These are phyloP conservation scores for Colletotrichum tamarilloi DNA, from an alignment of 2,329 filamentous ascomycete genomes.

Conservation along the genomic window DNA sequence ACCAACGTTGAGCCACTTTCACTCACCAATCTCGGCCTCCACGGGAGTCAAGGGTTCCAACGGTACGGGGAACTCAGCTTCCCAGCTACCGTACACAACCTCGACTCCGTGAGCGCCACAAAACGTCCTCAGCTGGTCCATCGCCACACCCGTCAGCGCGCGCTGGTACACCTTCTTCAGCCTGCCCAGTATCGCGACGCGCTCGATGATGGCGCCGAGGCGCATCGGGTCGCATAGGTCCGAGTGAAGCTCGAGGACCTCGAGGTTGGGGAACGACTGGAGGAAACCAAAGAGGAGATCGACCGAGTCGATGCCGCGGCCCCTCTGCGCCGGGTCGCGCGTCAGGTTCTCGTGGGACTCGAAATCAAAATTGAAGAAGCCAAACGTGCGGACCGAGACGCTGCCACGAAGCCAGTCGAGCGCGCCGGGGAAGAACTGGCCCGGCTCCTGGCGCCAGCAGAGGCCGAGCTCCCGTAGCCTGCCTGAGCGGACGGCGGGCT, in stretches of 20 bases:
- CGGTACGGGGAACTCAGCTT: constrained; percentile 25
- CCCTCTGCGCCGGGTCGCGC: constrained; percentile 18
- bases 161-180: constrained; percentile 28
- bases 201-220: constrained; percentile 16
- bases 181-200: constrained; percentile 4
- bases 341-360: constrained; percentile 34
- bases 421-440: constrained; percentile 42
- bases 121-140: constrained; percentile 28
- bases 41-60: constrained; percentile 9
- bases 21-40: constrained; percentile 26
- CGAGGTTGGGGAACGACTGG: constrained; percentile 36
- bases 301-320: constrained; percentile 13
- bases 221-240: constrained; percentile 1
- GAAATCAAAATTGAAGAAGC: constrained; percentile 50
- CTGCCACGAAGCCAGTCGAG: constrained; percentile 50
- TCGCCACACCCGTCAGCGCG: constrained; percentile 24
- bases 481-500: constrained; percentile 40
- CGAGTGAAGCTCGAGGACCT: constrained; percentile 35
- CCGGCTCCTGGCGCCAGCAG: constrained; percentile 36
- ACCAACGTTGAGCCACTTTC: not conserved
- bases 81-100: constrained; percentile 25
- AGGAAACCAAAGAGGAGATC: constrained; percentile 34
- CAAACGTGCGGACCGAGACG: constrained; percentile 46
- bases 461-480: constrained; percentile 46
- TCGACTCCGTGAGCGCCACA: constrained; percentile 28